phyloP scores from a whole-genome alignment of 352 stramenopile species.

The Globisporangium barbulae region DNA sequence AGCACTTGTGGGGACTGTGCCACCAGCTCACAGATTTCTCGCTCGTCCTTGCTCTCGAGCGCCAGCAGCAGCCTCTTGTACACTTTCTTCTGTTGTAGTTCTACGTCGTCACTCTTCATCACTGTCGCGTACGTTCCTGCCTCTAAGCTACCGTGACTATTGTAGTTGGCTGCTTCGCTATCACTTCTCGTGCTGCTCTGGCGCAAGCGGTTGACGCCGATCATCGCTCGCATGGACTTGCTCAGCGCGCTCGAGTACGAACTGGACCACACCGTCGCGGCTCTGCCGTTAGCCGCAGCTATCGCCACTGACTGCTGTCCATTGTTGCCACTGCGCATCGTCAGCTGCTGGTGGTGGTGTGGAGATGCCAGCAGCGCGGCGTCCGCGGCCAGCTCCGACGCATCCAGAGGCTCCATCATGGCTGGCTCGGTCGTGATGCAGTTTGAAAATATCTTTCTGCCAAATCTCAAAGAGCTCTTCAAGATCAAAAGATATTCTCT shows the following conservation, averaged over 20 bases:
- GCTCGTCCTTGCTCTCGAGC: constrained; percentile 41
- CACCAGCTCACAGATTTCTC: constrained; percentile 41
- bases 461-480: not conserved
- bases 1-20: constrained; percentile 31
- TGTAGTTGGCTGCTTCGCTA: not conserved
- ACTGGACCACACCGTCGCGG: constrained; percentile 11
- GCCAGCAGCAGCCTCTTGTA: constrained; percentile 28
- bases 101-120: constrained; percentile 18
- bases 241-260: constrained; percentile 42
- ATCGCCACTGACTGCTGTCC: not conserved
- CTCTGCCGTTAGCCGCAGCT: not conserved
- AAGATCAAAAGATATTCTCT: constrained; percentile 3
- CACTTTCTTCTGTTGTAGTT: constrained; percentile 21
- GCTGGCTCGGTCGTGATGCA: not conserved
- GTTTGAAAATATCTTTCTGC: constrained; percentile 6
- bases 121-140: not conserved
- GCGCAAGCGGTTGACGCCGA: constrained; percentile 21
- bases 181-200: not conserved
- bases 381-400: constrained; percentile 4
- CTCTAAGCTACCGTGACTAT: not conserved
- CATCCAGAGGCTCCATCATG: constrained; percentile 14
- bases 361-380: not conserved
- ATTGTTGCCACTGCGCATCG: constrained; percentile 9
- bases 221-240: constrained; percentile 61
- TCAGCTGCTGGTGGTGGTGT: not conserved